Conservation (phyloP, 495 filamentous ascomycete genomes). For the Lentithecium fluviatile region DNA sequence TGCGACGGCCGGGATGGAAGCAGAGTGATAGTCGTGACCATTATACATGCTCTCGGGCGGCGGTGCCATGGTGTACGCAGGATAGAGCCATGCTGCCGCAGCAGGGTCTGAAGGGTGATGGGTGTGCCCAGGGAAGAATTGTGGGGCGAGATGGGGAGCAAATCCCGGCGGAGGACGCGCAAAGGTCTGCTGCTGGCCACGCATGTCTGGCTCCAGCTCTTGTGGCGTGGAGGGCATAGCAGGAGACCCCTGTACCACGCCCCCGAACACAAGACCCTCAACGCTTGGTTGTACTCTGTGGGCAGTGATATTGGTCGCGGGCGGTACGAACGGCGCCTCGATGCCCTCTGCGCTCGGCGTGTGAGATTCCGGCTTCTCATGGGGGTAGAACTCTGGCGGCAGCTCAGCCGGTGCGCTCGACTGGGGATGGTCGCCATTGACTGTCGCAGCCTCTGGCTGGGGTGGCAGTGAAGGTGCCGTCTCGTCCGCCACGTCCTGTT, state of each 20-base stretch:
- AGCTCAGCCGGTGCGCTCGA: conserved; percentile 20
- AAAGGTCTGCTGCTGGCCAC: neutral
- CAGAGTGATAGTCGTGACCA: conserved; percentile 10
- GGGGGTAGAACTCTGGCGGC: conserved; percentile 39
- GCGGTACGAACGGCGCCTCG: conserved; percentile 1
- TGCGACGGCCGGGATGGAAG: neutral
- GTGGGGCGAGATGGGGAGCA: conserved; percentile 20
- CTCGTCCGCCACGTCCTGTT: neutral
- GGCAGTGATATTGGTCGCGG: conserved; percentile 1
- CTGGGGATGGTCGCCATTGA: conserved; percentile 1
- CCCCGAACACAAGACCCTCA: conserved; percentile 41
- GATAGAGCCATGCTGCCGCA: conserved; percentile 21
- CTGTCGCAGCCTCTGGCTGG: neutral
- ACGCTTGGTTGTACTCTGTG: conserved; percentile 37
- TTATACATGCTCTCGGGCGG: conserved; percentile 13
- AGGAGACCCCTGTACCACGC: conserved; percentile 34
- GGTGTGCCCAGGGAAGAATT: conserved; percentile 36
- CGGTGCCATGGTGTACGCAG: conserved; percentile 18
- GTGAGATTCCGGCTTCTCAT: conserved; percentile 25
- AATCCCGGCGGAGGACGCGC: conserved; percentile 29
- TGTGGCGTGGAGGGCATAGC: conserved; percentile 39
- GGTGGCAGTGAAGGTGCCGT: neutral
- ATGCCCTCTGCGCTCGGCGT: conserved; percentile 27
- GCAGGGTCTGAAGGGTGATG: conserved; percentile 37
- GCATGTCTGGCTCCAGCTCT: conserved; percentile 14